Evolutionary conservation across 805 yeast genomes (phyloP).

Genomic region (Ogataea sp.): DNA sequence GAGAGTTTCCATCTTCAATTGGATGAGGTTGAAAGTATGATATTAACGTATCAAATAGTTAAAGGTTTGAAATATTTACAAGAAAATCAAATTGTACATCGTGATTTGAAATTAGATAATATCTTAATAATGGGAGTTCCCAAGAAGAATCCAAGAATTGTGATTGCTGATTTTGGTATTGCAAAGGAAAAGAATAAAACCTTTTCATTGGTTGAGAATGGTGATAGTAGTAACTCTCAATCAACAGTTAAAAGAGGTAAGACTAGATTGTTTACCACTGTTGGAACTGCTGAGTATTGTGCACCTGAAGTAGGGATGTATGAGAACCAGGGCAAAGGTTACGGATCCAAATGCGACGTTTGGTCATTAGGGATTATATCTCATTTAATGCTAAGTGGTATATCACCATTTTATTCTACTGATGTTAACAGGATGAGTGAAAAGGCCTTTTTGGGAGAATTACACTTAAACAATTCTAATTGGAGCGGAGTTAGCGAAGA

Average conservation of each 20-base stretch:
- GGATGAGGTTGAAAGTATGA: slow-evolving; percentile 45
- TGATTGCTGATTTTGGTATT: slow-evolving; percentile 63
- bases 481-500: slow-evolving; percentile 33
- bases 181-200: slow-evolving; percentile 12
- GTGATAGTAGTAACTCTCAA: too few relatives aligned
- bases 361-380: slow-evolving; percentile 64
- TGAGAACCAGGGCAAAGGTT: slow-evolving; percentile 23
- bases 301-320: slow-evolving; percentile 61
- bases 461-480: slow-evolving; percentile 29
- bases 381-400: slow-evolving; percentile 53
- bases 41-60: slow-evolving; percentile 48
- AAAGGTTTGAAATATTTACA: slow-evolving; percentile 52
- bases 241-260: not conserved
- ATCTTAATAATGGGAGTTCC: slow-evolving; percentile 51
- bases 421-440: slow-evolving; percentile 25
- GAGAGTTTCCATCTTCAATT: slow-evolving; percentile 29
- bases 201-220: too few relatives aligned
- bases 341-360: slow-evolving; percentile 51
- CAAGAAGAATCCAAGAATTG: slow-evolving; percentile 41
- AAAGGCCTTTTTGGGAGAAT: slow-evolving; percentile 32
- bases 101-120: slow-evolving; percentile 64
- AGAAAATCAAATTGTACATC: slow-evolving; percentile 44
- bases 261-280: slow-evolving; percentile 10
- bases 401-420: slow-evolving; percentile 51
- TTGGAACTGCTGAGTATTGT: slow-evolving; percentile 55